Evolutionary conservation across 169 alveolate species (phyloP).

Genomic region (Perkinsus chesapeaki): DNA sequence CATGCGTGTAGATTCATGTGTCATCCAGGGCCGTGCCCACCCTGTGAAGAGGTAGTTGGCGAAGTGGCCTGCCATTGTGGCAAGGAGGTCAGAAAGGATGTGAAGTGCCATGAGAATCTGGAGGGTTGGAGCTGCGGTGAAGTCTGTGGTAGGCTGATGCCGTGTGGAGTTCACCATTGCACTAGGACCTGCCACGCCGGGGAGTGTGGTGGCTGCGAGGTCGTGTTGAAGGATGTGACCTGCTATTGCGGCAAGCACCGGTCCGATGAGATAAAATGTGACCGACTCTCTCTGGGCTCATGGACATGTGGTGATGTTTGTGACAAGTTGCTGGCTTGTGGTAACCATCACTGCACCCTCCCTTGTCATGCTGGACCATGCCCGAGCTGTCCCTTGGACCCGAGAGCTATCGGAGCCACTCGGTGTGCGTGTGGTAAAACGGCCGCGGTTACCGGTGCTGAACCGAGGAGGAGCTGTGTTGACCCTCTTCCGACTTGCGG

Average conservation of each 20-base stretch:
- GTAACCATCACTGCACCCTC: conserved; percentile 50
- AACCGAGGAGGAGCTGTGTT: conserved; percentile 43
- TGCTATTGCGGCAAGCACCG: conserved; percentile 58
- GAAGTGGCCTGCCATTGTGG: conserved; percentile 61
- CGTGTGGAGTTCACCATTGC: conserved; percentile 58
- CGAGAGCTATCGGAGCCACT: conserved; percentile 27
- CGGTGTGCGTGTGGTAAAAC: conserved; percentile 64
- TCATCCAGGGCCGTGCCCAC: conserved; percentile 77
- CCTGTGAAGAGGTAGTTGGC: conserved; percentile 53
- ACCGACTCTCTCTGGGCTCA: conserved; percentile 18
- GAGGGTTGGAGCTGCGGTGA: conserved; percentile 50
- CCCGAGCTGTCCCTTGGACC: conserved; percentile 47
- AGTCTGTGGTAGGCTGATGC: conserved; percentile 54
- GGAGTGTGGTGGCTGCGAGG: conserved; percentile 47
- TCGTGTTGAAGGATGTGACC: conserved; percentile 16
- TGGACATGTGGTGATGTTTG: conserved; percentile 51
- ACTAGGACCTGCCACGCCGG: conserved; percentile 61
- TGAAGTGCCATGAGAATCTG: conserved; percentile 47
- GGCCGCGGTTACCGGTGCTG: conserved; percentile 31
- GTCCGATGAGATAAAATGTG: conserved; percentile 43
- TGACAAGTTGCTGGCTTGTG: conserved; percentile 51
- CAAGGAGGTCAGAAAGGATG: conserved; percentile 37
- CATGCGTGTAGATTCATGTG: conserved; percentile 59
- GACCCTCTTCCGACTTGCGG: conserved; percentile 61
- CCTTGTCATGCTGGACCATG: conserved; percentile 61